These are phyloP conservation scores for Lepidium aucheri DNA, from an alignment of 345 rosid species.

Conservation along the genomic window DNA sequence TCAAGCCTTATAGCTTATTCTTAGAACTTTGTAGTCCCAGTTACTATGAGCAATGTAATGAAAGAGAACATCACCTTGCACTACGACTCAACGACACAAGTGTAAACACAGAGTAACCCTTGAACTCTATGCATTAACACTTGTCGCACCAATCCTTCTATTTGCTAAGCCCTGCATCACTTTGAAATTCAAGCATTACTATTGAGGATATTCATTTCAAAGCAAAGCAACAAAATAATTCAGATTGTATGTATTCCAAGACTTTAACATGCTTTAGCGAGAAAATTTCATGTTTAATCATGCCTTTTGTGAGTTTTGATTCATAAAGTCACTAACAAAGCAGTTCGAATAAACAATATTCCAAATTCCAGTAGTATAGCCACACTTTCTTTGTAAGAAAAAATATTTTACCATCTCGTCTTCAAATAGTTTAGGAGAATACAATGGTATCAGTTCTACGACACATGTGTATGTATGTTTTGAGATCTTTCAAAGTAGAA, in stretches of 20 bases:
- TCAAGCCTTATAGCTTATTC: too few relatives aligned
- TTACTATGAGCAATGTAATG: neutral
- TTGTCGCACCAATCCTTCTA: conserved; percentile 80
- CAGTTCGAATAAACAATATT: too few relatives aligned
- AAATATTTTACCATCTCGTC: too few relatives aligned
- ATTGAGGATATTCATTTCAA: neutral
- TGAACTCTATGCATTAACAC: conserved; percentile 87
- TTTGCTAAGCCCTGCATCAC: conserved; percentile 64
- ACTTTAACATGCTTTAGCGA: neutral
- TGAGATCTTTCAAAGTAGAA: too few relatives aligned
- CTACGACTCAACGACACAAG: conserved; percentile 73
- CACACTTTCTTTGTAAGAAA: too few relatives aligned
- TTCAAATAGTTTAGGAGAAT: too few relatives aligned
- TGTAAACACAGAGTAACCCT: conserved; percentile 81
- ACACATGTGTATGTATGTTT: too few relatives aligned
- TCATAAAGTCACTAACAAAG: neutral
- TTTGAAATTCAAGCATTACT: conserved; percentile 2
- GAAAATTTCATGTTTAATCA: neutral
- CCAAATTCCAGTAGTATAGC: too few relatives aligned
- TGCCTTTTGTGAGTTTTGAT: neutral
- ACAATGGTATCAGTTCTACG: too few relatives aligned
- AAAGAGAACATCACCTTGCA: conserved; percentile 51
- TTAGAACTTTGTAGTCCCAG: neutral
- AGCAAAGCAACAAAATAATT: neutral
- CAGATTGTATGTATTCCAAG: neutral